Base-by-base conservation (phyloP, 2,329 filamentous ascomycete species). In the Sporothrix pseudoabietina region DNA sequence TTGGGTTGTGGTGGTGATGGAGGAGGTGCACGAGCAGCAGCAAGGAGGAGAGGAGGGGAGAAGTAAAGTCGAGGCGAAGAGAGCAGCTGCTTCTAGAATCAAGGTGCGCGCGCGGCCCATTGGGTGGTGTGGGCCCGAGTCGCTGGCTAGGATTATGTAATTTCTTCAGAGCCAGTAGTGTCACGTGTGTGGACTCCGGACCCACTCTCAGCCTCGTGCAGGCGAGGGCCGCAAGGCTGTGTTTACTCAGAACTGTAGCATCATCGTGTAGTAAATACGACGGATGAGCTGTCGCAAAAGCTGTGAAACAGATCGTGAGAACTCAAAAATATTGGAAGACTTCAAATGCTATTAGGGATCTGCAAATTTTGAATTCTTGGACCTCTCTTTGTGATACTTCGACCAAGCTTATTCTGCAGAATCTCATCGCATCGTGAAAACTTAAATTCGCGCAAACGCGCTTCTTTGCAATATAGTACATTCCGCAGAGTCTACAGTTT, bases 141-240 rank as follows among this genome's bases (percentile, higher is more conserved):
- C 39, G 4, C 7, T 16, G n/a, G 61, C 9, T 16, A 12, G 22
- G 39, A 26, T 66, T 66, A 66, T 66, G 39, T 66, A 66, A 66
- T 41, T 47, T 30, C 10, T 47, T 66, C n/a, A 30, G 32, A 39
- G 32, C 32, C 19, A 32, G 4, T 4, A 12, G 52, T 30, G 22
- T 68, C 65, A 68, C 65, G 65, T 68, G 65, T 26, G 12, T 3
- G 3, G 3, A 22, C 7, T 63, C 10, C 9, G 44, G 44, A 7
- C 9, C 65, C 26, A 68, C 30, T 52, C 41, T 49, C 44, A 68
- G 65, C 65, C 65, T 68, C 16, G 65, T 68, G 65, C 41, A 35
- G 26, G 26, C 41, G 14, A 41, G 65, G 41, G 30, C 22, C 65
- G 65, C 65, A 68, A 68, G 65, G 65, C 65, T 68, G 65, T 7